Conservation (phyloP, 2,329 filamentous ascomycete genomes). For the Ceratocystis smalleyi region DNA sequence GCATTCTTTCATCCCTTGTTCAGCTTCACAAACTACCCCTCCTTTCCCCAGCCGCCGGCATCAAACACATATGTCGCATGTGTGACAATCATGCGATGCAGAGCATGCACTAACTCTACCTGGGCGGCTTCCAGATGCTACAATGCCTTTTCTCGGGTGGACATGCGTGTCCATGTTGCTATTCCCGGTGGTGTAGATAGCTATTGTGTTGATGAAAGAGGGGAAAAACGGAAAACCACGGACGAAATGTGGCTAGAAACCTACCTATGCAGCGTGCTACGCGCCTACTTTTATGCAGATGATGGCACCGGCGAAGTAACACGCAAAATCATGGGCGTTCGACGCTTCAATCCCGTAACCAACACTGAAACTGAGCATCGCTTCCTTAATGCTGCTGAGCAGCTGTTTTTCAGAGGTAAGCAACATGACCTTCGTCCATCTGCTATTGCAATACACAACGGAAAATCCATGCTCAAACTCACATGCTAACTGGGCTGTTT, state of each 20-base stretch:
- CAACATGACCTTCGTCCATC: neutral
- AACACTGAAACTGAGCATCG: constrained; percentile 97
- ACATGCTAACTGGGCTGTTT: constrained; percentile 17
- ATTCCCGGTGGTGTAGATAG: constrained; percentile 94
- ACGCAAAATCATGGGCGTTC: constrained; percentile 91
- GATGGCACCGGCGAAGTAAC: constrained; percentile 88
- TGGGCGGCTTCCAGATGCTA: constrained; percentile 48
- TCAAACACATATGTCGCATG: too few species aligned
- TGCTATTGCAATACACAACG: neutral
- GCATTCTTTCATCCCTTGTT: neutral
- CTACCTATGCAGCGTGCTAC: constrained; percentile 84
- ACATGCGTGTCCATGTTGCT: constrained; percentile 96
- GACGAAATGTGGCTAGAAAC: constrained; percentile 96
- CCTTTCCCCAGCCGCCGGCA: too few species aligned
- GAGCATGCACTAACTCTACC: neutral
- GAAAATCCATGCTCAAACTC: neutral
- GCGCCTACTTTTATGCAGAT: constrained; percentile 93
- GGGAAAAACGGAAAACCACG: constrained; percentile 82
- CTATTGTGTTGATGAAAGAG: constrained; percentile 93
- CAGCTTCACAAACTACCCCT: too few species aligned
- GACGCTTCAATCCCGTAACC: constrained; percentile 92
- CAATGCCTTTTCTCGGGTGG: constrained; percentile 94
- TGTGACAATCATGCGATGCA: too few species aligned
- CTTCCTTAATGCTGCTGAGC: constrained; percentile 86
- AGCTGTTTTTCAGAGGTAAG: constrained; percentile 80